phyloP scores from a whole-genome alignment of 108 stramenopile species.

The Schizochytrium sp. region DNA sequence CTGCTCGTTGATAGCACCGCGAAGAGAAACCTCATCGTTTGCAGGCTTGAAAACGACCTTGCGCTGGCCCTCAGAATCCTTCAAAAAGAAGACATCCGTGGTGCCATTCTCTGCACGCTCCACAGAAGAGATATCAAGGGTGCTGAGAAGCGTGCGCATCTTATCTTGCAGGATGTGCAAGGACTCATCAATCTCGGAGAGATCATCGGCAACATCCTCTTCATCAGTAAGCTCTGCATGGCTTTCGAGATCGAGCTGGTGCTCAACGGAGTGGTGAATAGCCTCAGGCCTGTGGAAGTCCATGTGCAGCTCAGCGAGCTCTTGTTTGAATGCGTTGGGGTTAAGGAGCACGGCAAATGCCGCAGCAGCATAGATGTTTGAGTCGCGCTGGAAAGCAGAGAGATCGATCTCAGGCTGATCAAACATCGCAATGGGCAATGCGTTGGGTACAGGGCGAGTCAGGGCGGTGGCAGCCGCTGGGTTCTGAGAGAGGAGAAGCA shows the following conservation, averaged over 20 bases:
- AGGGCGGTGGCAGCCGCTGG: neutral
- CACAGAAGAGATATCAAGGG: neutral
- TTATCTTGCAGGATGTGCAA: neutral
- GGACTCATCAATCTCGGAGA: neutral
- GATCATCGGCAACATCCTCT: neutral
- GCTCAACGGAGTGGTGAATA: neutral
- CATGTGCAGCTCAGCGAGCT: neutral
- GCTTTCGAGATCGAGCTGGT: neutral
- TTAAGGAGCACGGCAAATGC: neutral
- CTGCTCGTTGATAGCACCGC: conserved; percentile 28
- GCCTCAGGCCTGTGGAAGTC: neutral
- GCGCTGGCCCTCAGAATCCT: neutral
- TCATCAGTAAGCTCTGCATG: neutral
- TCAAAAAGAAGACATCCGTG: conserved; percentile 45
- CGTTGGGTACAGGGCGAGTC: neutral
- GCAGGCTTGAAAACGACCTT: conserved; percentile 60
- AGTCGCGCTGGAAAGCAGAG: neutral
- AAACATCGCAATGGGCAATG: neutral
- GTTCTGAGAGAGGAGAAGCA: conserved; percentile 19
- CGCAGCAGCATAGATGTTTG: neutral
- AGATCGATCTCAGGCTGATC: conserved; percentile 15
- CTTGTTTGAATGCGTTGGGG: neutral
- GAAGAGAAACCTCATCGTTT: neutral
- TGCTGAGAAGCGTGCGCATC: neutral
- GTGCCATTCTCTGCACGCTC: conserved; percentile 55